Evolutionary conservation across 345 rosid species (phyloP).

Genomic region (Bruguiera gymnorhiza): DNA sequence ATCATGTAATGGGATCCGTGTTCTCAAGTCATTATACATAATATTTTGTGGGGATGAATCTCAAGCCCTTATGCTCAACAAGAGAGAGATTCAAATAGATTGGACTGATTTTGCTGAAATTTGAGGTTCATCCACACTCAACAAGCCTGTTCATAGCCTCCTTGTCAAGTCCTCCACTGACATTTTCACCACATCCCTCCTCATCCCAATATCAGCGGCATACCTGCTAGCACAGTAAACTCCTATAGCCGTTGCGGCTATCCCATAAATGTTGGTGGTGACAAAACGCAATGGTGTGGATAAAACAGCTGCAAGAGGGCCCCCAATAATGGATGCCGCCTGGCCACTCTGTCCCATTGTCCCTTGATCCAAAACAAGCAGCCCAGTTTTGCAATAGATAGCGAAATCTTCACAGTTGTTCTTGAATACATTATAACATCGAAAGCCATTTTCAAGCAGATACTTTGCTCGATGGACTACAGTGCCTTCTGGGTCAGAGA

Average conservation of each 20-base stretch:
- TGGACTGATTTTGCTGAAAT: conserved; percentile 17
- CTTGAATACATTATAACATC: conserved; percentile 75
- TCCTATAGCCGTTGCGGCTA: conserved; percentile 77
- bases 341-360: conserved; percentile 87
- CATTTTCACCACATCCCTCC: conserved; percentile 70
- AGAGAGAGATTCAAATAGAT: neutral
- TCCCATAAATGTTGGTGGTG: conserved; percentile 74
- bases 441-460: conserved; percentile 78
- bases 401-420: conserved; percentile 87
- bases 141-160: conserved; percentile 54
- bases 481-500: conserved; percentile 43
- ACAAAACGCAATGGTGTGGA: conserved; percentile 67
- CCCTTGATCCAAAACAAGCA: conserved; percentile 53
- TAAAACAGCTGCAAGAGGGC: conserved; percentile 75
- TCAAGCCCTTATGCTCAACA: neutral
- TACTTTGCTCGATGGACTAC: conserved; percentile 71
- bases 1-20: too few species aligned
- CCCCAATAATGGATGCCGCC: conserved; percentile 67
- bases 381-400: conserved; percentile 79
- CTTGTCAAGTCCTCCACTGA: conserved; percentile 67
- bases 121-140: conserved; percentile 54
- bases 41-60: too few species aligned
- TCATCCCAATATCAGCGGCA: conserved; percentile 84
- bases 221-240: conserved; percentile 76
- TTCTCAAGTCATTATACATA: too few species aligned